Conservation (phyloP, 805 yeast species). For the Sugiyamaella valdiviana region DNA sequence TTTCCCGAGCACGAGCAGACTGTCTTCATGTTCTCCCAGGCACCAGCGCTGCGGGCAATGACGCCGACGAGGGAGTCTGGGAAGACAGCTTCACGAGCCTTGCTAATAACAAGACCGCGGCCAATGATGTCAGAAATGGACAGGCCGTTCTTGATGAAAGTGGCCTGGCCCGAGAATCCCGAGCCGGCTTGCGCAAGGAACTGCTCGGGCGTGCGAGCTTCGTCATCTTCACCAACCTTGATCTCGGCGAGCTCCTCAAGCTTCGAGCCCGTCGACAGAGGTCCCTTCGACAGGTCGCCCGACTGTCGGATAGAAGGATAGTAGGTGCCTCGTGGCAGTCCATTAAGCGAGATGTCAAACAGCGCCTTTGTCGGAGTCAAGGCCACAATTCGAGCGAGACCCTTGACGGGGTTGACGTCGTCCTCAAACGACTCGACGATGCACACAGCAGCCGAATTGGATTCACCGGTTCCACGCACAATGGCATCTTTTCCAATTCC, state of each 20-base stretch:
- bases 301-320: constrained; percentile 59
- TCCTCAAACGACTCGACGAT: constrained; percentile 68
- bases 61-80: constrained; percentile 59
- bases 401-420: constrained; percentile 59
- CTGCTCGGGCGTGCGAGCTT: constrained; percentile 2
- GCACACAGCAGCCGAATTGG: constrained; percentile 86
- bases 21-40: constrained; percentile 90
- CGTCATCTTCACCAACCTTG: constrained; percentile 15
- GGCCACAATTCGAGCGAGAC: constrained; percentile 78
- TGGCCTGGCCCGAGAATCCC: constrained; percentile 32
- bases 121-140: constrained; percentile 62
- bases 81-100: constrained; percentile 20
- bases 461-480: constrained; percentile 82
- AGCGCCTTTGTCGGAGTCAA: constrained; percentile 48
- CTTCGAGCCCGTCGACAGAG: constrained; percentile 29
- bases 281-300: constrained; percentile 65
- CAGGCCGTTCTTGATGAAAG: constrained; percentile 39
- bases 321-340: constrained; percentile 59
- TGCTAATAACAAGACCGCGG: constrained; percentile 41
- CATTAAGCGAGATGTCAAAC: constrained; percentile 75
- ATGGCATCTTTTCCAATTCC: constrained; percentile 81
- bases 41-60: constrained; percentile 93
- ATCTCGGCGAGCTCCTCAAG: constrained; percentile 34
- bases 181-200: constrained; percentile 6
- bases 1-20: constrained; percentile 95